Evolutionary conservation across 176 grass and related monocot genomes (phyloP), one percentile per base, ranked within the genome.

Genomic region (Tillandsia leiboldiana): DNA sequence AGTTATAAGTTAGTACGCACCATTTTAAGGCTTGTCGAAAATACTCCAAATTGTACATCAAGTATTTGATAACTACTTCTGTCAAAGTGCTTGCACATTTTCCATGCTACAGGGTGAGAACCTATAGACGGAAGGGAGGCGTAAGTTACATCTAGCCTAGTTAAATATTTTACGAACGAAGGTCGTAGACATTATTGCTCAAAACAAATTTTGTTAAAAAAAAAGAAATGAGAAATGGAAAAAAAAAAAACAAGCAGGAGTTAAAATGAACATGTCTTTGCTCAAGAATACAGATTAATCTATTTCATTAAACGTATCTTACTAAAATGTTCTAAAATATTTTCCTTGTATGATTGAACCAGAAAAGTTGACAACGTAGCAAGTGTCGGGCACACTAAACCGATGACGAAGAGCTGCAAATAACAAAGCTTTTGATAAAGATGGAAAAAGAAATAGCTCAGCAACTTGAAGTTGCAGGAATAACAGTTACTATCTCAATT

Each of bases 21-120:
- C 94, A 99, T 99, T 81, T 99, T 99, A 56, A 99, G 48, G 82
- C 78, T 90, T 75, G 80, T 68, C 51, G 64, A 64, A 68, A 84
- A 70, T 26, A 84, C 72, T 64, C 87, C 79, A 82, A 90, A 90
- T 65, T 93, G 82, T 47, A 93, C 84, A 77, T 84, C 79, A 72
- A 93, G 72, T 80, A 93, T 73, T 51, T 67, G 64, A 66, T 69
- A 85, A 65, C 65, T 81, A 28, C 73, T 77, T 66, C 65, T 82
- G 78, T 99, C 90, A 69, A 99, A 99, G 51, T 62, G 66, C 74
- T 81, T 86, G 64, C 90, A 93, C 50, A 82, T 85, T 53, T 81
- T 86, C 94, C 94, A 93, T 67, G 64, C 68, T 69, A 88, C 67
- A 83, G 80, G 73, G 83, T 99, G 84, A 86, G 83, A 67, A 26